Base-by-base conservation (phyloP, 192 early-diverging fungal genomes). In the Lobulomyces angularis region DNA sequence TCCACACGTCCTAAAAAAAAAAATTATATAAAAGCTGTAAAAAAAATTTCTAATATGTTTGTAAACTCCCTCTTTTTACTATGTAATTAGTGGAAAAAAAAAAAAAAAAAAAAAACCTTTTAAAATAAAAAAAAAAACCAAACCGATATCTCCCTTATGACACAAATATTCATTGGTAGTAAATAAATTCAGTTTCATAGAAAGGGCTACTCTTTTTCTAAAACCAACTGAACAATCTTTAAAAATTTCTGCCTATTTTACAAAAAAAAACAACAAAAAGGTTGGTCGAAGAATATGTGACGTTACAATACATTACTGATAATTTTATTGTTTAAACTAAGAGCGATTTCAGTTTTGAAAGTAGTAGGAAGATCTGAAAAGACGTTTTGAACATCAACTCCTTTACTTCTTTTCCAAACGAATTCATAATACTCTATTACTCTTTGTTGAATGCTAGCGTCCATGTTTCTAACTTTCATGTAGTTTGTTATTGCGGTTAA, bases 101-200 rank as follows among this genome's bases (percentile, higher is more conserved):
- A 37, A 24, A 20, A 37, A 20, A n/a, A 24, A 20, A 9, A 37
- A 20, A 24, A 20, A 24, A 1, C 37, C 37, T 14, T 37, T 20
- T 24, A 37, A 20, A 1, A 37, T 24, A 14, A 37, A 37, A 24
- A 37, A 37, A 20, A 37, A 24, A 24, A 24, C 37, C 37, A 24
- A 24, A 24, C 37, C 37, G 25, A 37, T 37, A 20, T 37, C 37
- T 1, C 37, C 37, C 8, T 24, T 20, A 24, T 37, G 37, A 20
- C 21, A 20, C 21, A 37, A 24, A 24, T 37, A 37, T 4, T 20
- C 25, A 9, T 37, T 24, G 37, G 37, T 24, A 9, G 37, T 37
- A n/a, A 37, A 37, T 20, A 37, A 37, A 14, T 37, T 37, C 21
- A 37, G 21, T 20, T 24, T 20, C 37, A 37, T 37, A 9, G 37